Evolutionary conservation across 2,329 filamentous ascomycete genomes (phyloP).

Genomic region (Colletotrichum kahawae): DNA sequence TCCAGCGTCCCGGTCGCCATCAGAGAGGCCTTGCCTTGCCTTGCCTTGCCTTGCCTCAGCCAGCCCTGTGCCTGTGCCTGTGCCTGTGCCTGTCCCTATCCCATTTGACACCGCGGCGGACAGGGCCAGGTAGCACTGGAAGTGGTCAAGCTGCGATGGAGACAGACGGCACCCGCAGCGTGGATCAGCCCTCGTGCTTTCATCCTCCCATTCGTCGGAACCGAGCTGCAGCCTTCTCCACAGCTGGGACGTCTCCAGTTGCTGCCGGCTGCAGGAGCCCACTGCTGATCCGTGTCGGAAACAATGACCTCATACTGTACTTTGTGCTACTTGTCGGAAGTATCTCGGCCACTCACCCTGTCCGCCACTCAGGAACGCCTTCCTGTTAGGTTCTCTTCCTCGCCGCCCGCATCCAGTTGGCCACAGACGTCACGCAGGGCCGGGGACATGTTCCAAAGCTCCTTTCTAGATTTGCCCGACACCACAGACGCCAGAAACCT

Average conservation of each 20-base stretch:
- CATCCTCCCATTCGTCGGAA: neutral
- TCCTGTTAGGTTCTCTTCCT: neutral
- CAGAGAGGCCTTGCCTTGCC: neutral
- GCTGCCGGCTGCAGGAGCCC: neutral
- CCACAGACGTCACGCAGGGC: neutral
- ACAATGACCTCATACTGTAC: slow-evolving; percentile 19
- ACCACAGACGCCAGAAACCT: neutral
- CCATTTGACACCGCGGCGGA: neutral
- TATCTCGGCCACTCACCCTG: neutral
- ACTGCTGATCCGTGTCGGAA: neutral
- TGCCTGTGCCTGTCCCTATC: neutral
- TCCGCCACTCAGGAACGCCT: neutral
- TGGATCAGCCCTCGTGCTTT: neutral
- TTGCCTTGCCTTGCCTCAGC: neutral
- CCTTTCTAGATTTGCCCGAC: neutral
- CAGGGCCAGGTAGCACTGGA: neutral
- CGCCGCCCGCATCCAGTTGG: neutral
- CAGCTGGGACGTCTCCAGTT: slow-evolving; percentile 2
- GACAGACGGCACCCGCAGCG: neutral
- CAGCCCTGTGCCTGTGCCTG: neutral
- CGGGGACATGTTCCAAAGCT: neutral
- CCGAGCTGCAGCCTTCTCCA: neutral
- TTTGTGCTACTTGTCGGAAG: neutral
- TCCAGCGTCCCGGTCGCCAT: neutral
- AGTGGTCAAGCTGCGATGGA: slow-evolving; percentile 8